Evolutionary conservation across 202 grass and related monocot species (phyloP).

Genomic region (Saccharum hybrid): DNA sequence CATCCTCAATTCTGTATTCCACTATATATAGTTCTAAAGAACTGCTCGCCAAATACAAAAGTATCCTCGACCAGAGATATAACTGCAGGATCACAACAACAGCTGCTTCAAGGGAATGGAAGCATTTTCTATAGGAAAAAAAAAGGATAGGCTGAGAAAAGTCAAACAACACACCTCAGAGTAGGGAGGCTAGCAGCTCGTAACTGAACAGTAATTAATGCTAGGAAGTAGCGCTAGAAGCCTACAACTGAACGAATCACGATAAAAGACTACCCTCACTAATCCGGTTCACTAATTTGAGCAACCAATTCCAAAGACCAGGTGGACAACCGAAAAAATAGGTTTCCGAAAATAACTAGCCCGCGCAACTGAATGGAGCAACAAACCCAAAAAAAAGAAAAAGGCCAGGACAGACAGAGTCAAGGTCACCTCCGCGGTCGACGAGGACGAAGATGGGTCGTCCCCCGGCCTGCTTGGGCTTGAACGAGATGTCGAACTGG

Average conservation of each 20-base stretch:
- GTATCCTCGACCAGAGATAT: background rate
- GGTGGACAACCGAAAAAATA: background rate
- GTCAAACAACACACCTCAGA: background rate
- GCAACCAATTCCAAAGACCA: conserved; percentile 12
- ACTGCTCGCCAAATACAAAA: background rate
- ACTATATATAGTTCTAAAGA: conserved; percentile 17
- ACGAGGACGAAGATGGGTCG: conserved; percentile 68
- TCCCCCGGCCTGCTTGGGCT: conserved; percentile 53
- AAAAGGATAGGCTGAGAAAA: background rate
- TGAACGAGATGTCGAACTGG: conserved; percentile 68
- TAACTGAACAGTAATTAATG: conserved; percentile 29
- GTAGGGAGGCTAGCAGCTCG: conserved; percentile 12
- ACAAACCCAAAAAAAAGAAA: background rate
- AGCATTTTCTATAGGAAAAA: background rate
- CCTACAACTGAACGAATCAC: background rate
- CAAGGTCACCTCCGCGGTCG: conserved; percentile 68
- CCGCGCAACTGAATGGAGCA: conserved; percentile 14
- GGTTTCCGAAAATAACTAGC: conserved; percentile 2
- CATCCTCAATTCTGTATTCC: background rate
- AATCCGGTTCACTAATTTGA: conserved; percentile 32
- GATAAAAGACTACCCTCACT: conserved; percentile 17
- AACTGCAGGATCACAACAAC: background rate
- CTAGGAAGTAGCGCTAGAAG: conserved; percentile 1
- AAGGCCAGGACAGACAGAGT: background rate
- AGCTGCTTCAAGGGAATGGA: background rate